These are phyloP conservation scores for Beta vulgaris DNA, from an alignment of 148 eudicot genomes.

Conservation along the genomic window DNA sequence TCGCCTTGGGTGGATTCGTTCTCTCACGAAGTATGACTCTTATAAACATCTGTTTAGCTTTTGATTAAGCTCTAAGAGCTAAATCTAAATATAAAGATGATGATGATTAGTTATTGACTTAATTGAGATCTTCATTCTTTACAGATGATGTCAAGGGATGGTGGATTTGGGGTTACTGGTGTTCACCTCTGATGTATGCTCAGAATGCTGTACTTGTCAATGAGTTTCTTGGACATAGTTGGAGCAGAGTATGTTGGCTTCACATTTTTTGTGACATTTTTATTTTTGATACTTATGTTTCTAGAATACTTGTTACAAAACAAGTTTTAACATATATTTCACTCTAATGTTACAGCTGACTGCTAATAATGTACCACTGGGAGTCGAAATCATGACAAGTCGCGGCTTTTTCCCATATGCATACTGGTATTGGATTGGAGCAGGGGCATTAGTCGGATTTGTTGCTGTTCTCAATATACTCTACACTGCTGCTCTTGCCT, in stretches of 20 bases:
- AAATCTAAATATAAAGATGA: not conserved
- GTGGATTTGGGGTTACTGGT: constrained; percentile 90
- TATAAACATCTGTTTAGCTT: not conserved
- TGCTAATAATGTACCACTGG: constrained; percentile 35
- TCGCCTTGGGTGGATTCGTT: constrained; percentile 60
- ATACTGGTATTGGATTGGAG: constrained; percentile 67
- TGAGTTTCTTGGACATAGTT: constrained; percentile 66
- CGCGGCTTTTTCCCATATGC: constrained; percentile 43
- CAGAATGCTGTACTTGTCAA: constrained; percentile 59
- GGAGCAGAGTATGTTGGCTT: constrained; percentile 50
- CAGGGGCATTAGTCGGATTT: constrained; percentile 54
- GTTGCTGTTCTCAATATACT: constrained; percentile 37
- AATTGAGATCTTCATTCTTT: not conserved
- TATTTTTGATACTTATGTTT: not conserved
- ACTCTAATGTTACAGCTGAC: constrained; percentile 25
- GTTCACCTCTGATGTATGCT: constrained; percentile 78
- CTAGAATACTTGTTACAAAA: not conserved
- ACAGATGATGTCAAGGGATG: constrained; percentile 56
- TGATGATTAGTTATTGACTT: not conserved
- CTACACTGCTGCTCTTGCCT: constrained; percentile 45
- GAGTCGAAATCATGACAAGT: constrained; percentile 26
- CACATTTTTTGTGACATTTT: not conserved
- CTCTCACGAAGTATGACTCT: constrained; percentile 53
- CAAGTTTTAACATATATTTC: constrained; percentile 4
- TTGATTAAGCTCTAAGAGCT: not conserved